phyloP scores from a whole-genome alignment of 352 stramenopile genomes.

The Lagenidium sp. region DNA sequence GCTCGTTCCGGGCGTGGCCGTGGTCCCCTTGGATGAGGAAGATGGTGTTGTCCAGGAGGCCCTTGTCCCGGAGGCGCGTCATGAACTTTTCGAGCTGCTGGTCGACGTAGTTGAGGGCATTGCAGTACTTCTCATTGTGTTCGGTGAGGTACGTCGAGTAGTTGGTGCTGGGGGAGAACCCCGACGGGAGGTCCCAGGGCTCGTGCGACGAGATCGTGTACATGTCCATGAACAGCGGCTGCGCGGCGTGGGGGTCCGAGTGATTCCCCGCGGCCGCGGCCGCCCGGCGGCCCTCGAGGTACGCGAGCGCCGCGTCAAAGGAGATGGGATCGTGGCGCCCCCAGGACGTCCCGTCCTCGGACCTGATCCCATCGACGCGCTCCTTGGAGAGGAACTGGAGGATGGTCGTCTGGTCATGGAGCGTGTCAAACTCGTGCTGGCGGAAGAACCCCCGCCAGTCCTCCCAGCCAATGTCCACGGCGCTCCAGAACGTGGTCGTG shows the following conservation, averaged over 20 bases:
- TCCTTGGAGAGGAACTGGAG: background rate
- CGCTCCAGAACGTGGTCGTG: conserved; percentile 5
- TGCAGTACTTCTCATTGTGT: conserved; percentile 4
- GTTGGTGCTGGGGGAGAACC: conserved; percentile 4
- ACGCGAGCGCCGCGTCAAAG: conserved; percentile 1
- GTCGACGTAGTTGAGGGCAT: conserved; percentile 9
- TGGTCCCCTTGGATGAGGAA: conserved; percentile 11
- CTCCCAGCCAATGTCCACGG: conserved; percentile 7
- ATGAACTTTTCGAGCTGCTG: conserved; percentile 6
- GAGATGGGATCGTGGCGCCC: conserved; percentile 4
- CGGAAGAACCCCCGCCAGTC: conserved; percentile 5
- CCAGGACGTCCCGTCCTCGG: conserved; percentile 7
- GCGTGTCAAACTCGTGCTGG: conserved; percentile 4
- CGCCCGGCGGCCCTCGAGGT: background rate
- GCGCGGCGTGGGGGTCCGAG: background rate
- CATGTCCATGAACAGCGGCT: conserved; percentile 8
- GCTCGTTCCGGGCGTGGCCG: conserved; percentile 8
- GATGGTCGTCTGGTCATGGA: conserved; percentile 1
- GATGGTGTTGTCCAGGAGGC: conserved; percentile 10
- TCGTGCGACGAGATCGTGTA: conserved; percentile 10
- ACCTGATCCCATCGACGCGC: background rate
- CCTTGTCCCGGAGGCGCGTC: background rate
- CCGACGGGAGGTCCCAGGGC: background rate
- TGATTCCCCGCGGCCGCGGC: too few species aligned
- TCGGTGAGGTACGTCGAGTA: conserved; percentile 3